phyloP scores from a whole-genome alignment of 352 stramenopile genomes.

The Pythium diclinum region DNA sequence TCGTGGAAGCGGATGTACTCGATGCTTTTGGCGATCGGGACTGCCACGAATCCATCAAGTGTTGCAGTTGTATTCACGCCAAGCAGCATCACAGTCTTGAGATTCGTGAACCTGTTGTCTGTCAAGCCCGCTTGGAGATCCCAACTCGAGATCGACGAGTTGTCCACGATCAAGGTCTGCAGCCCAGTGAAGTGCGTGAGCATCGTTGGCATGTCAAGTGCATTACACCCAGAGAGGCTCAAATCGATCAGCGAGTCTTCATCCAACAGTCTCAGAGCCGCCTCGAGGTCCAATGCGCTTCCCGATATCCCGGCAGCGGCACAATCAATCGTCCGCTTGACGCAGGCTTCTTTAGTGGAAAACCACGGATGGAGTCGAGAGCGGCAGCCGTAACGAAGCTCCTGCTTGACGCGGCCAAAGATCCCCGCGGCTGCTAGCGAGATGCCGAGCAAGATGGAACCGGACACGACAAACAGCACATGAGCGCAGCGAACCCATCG shows the following conservation, averaged over 20 bases:
- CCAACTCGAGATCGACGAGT: slow-evolving; percentile 11
- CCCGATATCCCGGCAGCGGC: background rate
- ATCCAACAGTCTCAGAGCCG: slow-evolving; percentile 8
- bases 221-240: background rate
- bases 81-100: slow-evolving; percentile 18
- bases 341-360: slow-evolving; percentile 20
- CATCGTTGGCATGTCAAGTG: slow-evolving; percentile 1
- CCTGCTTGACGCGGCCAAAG: background rate
- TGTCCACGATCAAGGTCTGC: slow-evolving; percentile 2
- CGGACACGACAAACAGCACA: slow-evolving; percentile 7
- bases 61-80: background rate
- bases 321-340: slow-evolving; percentile 16
- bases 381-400: slow-evolving; percentile 1
- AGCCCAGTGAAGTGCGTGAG: slow-evolving; percentile 2
- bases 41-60: slow-evolving; percentile 1
- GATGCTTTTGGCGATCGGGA: background rate
- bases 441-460: background rate
- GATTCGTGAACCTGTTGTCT: background rate
- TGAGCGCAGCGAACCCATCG: background rate
- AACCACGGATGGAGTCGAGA: slow-evolving; percentile 18
- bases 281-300: background rate
- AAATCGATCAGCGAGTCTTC: slow-evolving; percentile 7
- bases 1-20: slow-evolving; percentile 19
- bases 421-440: slow-evolving; percentile 8
- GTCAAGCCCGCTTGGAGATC: background rate